Base-by-base conservation (phyloP, 1,139 yeast genomes). In the Hansenula lynferdii region DNA sequence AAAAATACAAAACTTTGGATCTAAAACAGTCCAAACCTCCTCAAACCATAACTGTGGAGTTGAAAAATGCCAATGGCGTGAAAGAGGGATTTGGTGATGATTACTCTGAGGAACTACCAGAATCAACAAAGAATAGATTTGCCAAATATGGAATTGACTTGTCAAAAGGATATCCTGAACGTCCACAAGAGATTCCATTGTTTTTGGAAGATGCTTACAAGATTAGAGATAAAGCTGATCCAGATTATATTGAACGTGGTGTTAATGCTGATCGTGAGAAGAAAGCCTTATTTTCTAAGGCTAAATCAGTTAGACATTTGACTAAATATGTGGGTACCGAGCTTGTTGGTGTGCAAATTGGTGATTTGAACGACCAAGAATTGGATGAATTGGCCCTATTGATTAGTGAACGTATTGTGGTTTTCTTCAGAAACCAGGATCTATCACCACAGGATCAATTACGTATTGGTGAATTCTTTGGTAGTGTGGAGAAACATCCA, bases 321-420 rank as follows among this genome's bases (percentile, higher is more conserved):
- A 69, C 76, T 34, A 68, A 65, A 40, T 65, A 70, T 43, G 58
- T 72, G 43, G 80, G 80, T 41, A 72, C 77, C 17, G 79, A 74
- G 50, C 65, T 76, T 51, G 69, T 70, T 36, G 78, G 78, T 2
- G 54, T 75, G 38, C 79, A 75, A 53, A 58, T 75, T 38, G 53
- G 58, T 15, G 75, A 72, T 25, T 64, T 75, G 47, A 64, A 53
- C 40, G 72, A 73, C 46, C 54, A 73, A 48, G 80, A 74, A 47
- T 69, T 63, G 48, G 80, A 73, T 48, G 81, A 71, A 47, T 57
- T 72, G 53, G 77, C 77, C n/a, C 53, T 70, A 28, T 55, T 72
- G 37, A 59, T 70, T 42, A 74, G 76, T 9, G 72, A 70, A 47
- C 61, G 77, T 50, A 72, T 67, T 33, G 76, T 69, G 35, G 73